Evolutionary conservation across 108 stramenopile genomes (phyloP).

Genomic region (Mayamaea pseudoterrestris): DNA sequence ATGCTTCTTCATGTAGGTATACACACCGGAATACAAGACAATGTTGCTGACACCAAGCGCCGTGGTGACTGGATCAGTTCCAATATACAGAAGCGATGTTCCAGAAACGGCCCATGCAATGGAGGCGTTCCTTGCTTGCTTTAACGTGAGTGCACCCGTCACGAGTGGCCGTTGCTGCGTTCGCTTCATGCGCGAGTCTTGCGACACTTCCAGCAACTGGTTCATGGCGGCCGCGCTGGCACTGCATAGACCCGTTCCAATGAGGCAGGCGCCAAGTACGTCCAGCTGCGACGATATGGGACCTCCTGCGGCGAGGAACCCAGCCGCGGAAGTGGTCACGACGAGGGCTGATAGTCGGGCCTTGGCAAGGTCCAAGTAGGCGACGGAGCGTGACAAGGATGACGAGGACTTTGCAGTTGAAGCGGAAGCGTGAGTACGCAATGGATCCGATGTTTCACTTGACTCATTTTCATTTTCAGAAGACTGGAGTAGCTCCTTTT

Average conservation of each 20-base stretch:
- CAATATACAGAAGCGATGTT: slow-evolving; percentile 52
- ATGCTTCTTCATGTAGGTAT: slow-evolving; percentile 91
- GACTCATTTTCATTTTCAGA: too few relatives aligned
- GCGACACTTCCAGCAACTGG: slow-evolving; percentile 78
- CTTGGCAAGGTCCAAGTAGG: slow-evolving; percentile 64
- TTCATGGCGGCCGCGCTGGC: slow-evolving; percentile 90
- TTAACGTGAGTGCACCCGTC: slow-evolving; percentile 35
- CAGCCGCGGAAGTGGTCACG: slow-evolving; percentile 82
- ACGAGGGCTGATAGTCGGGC: slow-evolving; percentile 79
- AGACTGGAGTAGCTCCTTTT: too few relatives aligned
- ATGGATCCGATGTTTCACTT: too few relatives aligned
- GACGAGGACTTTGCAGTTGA: too few relatives aligned
- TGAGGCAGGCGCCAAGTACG: slow-evolving; percentile 46
- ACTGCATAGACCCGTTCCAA: slow-evolving; percentile 87
- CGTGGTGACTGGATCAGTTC: slow-evolving; percentile 88
- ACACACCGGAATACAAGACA: slow-evolving; percentile 88
- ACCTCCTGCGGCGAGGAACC: slow-evolving; percentile 86
- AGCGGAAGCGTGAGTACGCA: too few relatives aligned
- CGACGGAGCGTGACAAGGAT: too few relatives aligned
- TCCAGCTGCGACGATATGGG: slow-evolving; percentile 45
- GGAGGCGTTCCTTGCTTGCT: slow-evolving; percentile 62
- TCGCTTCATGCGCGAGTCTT: slow-evolving; percentile 85
- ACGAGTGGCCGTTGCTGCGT: slow-evolving; percentile 88
- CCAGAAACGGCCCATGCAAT: slow-evolving; percentile 56
- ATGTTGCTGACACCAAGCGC: slow-evolving; percentile 87